Evolutionary conservation across 129 eudicot species (phyloP).

Genomic region (Deinandra increscens): DNA sequence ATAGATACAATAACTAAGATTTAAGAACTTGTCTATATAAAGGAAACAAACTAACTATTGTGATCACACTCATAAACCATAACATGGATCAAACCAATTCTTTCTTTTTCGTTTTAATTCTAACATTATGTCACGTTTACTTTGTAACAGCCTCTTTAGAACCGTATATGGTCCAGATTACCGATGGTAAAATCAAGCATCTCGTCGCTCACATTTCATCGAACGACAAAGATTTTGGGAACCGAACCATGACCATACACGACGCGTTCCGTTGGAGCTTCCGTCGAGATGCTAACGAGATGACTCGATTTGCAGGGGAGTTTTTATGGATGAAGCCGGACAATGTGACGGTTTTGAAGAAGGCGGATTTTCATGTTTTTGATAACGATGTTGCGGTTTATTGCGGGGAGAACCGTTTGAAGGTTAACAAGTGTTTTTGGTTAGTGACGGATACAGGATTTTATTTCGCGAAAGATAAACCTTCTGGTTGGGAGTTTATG

Average conservation of each 20-base stretch:
- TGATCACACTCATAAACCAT: neutral
- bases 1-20: too few species aligned
- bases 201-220: conserved; percentile 16
- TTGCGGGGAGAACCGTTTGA: neutral
- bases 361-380: conserved; percentile 22
- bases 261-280: conserved; percentile 6
- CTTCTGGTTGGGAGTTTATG: neutral
- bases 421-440: conserved; percentile 14
- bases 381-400: neutral
- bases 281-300: neutral
- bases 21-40: conserved; percentile 3
- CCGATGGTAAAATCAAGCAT: neutral
- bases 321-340: conserved; percentile 23
- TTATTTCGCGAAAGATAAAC: conserved; percentile 22
- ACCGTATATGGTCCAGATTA: neutral
- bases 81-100: neutral
- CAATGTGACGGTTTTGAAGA: neutral
- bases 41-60: neutral
- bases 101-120: neutral
- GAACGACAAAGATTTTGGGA: conserved; percentile 9
- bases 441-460: conserved; percentile 2
- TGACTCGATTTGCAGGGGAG: neutral
- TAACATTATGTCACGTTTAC: neutral
- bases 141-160: neutral
- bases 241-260: neutral